Evolutionary conservation across 1,284 basidiomycete genomes (phyloP).

Genomic region (Schizophyllum amplum): DNA sequence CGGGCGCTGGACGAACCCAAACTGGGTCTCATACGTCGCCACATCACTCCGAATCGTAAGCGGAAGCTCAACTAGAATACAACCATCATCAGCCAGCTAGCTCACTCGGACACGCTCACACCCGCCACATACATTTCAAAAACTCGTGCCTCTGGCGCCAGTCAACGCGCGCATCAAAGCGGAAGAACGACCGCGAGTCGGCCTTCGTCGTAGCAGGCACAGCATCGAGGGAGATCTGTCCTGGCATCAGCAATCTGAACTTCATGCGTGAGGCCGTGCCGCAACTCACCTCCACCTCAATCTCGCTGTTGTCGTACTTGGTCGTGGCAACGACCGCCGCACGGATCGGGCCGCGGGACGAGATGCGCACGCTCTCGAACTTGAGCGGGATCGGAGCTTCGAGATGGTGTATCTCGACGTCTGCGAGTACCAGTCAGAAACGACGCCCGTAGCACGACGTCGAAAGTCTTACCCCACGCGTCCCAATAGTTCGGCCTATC

Average conservation of each 20-base stretch:
- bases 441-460: background rate
- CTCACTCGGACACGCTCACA: background rate
- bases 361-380: constrained; percentile 66
- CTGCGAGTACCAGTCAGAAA: constrained; percentile 31
- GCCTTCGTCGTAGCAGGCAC: constrained; percentile 57
- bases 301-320: constrained; percentile 72
- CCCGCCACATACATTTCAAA: constrained; percentile 65
- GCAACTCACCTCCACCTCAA: constrained; percentile 59
- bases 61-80: constrained; percentile 77
- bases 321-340: constrained; percentile 66
- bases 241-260: background rate
- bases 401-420: constrained; percentile 93
- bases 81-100: constrained; percentile 6
- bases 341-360: constrained; percentile 76
- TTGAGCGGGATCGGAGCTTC: constrained; percentile 73
- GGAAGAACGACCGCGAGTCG: constrained; percentile 69
- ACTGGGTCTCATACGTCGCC: constrained; percentile 92
- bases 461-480: constrained; percentile 57
- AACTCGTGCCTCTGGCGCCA: constrained; percentile 91
- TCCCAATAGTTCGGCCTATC: constrained; percentile 85
- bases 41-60: constrained; percentile 75
- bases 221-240: constrained; percentile 87
- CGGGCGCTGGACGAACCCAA: constrained; percentile 81
- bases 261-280: constrained; percentile 2
- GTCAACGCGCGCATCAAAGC: constrained; percentile 81